phyloP scores from a whole-genome alignment of 1,139 yeast species.

The Candida pseudocylindracea region DNA sequence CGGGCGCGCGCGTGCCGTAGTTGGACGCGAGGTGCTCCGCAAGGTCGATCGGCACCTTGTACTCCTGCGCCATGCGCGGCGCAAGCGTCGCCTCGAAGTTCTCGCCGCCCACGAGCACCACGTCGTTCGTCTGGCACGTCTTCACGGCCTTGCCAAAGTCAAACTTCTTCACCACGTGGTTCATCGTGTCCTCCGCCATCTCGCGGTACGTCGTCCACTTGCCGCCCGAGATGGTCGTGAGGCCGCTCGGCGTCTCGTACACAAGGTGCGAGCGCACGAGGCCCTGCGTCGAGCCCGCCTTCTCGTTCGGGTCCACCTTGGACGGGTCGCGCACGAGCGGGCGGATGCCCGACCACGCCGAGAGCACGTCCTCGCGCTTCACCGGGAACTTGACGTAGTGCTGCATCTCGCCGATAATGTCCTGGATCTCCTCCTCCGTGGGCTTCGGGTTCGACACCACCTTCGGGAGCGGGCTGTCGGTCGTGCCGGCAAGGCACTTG shows the following conservation, averaged over 20 bases:
- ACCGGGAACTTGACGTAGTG: constrained; percentile 81
- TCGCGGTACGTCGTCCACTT: constrained; percentile 97
- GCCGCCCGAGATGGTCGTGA: constrained; percentile 87
- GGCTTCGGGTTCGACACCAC: constrained; percentile 78
- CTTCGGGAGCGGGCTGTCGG: constrained; percentile 59
- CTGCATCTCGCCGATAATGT: constrained; percentile 70
- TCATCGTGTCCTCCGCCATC: constrained; percentile 91
- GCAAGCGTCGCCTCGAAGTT: constrained; percentile 41
- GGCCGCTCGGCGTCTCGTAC: constrained; percentile 46
- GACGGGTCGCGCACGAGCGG: constrained; percentile 34
- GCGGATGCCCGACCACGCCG: constrained; percentile 96
- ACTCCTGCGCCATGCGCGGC: constrained; percentile 66
- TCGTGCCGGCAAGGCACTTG: constrained; percentile 88
- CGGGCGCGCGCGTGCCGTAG: constrained; percentile 80
- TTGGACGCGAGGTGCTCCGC: constrained; percentile 71
- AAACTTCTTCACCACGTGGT: constrained; percentile 38
- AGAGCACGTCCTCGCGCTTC: constrained; percentile 70
- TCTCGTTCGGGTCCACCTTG: constrained; percentile 4
- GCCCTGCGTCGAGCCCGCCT: constrained; percentile 41
- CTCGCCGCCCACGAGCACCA: constrained; percentile 61
- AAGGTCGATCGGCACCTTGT: constrained; percentile 47
- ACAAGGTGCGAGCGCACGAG: constrained; percentile 81
- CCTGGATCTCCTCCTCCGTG: constrained; percentile 74
- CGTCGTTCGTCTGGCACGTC: constrained; percentile 41
- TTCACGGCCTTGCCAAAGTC: constrained; percentile 14